Evolutionary conservation across 148 eudicot genomes (phyloP), one percentile per base, ranked within the genome.

Genomic region (Pharnaceum exiguum): DNA sequence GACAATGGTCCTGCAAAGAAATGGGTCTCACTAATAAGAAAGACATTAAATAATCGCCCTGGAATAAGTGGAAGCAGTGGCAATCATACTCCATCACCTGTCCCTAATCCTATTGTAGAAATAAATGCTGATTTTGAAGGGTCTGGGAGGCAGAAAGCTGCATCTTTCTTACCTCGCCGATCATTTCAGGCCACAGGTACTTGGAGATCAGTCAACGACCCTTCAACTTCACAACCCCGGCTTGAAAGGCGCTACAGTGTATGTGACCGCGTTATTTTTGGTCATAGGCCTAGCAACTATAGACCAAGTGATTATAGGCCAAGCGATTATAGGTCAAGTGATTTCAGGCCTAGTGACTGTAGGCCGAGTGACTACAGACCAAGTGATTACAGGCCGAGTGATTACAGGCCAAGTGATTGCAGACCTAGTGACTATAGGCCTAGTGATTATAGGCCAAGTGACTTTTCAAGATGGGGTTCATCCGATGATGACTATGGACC

Each of bases 1-100:
- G 95, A 93, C 57, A 85, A 88, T 42, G 96, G 98, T 25, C 98
- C 98, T 7, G 96, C 98, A 10, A 85, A 88, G 45, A 88, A 81
- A 65, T 93, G 98, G 98, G 62, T 81, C 24, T 16, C 79, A 32
- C 67, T 93, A 13, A 79, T 93, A 26, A 72, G 79, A 38, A 81
- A 82, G 67, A 83, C 96, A 18, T 75, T 93, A 21, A 88, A 93
- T 67, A 88, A 82, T 57, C 80, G 81, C 8, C 94, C 97, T 56
- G 97, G 97, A 51, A 81, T 82, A 2, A 70, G 80, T 61, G 84
- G 87, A 30, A 74, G 78, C 39, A 62, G 80, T 45, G 93, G 79
- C 15, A 78, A 80, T 66, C 80, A 78, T 62, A 88, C 98, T 10
- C 96, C 98, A 28, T 93, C 98, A 15, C 98, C 98, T 6, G 71